Base-by-base conservation (phyloP, 1,284 basidiomycete species). In the Heterobasidion parviporum region DNA sequence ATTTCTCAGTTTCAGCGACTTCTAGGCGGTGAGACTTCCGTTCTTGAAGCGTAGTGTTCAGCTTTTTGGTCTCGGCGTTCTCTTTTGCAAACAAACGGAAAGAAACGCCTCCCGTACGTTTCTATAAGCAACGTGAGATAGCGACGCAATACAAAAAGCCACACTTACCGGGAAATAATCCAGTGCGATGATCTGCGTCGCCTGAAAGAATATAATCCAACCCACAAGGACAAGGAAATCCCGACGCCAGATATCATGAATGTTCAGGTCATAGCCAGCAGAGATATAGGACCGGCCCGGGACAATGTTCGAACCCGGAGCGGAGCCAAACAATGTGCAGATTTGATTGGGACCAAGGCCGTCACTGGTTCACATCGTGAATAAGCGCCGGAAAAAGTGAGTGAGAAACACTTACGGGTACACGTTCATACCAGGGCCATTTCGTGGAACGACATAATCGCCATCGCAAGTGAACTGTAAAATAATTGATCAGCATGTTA, bases 31-130 rank as follows among this genome's bases (percentile, higher is more conserved):
- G 61, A 33, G 67, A 65, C 54, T 80, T 86, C 57, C 76, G 80
- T 59, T 82, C 80, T 20, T 70, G 75, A 8, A 89, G 80, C 53
- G 68, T 67, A 5, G 73, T 78, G 62, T 93, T 93, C 55, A 80
- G 77, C 57, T 74, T 75, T 70, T 85, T 87, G 50, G 79, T 77
- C 57, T 92, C 88, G 3, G 74, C 72, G 62, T 80, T 75, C 64
- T 92, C 89, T 62, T 83, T 85, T n/a, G 83, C 82, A 65, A 81
- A 92, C 33, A 92, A 78, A 58, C 79, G 76, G 60, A 85, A 69
- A 1, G 80, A 75, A 3, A 74, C 67, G 14, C 71, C 71, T 14
- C 71, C 67, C 8, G 71, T 70, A 57, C 78, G 80, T 72, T 82
- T 79, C 79, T 84, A 48, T 83, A 26, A 83, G 12, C 12, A 34